Conservation (phyloP, 2,329 filamentous ascomycete species). For the Fusarium praegraminearum region DNA sequence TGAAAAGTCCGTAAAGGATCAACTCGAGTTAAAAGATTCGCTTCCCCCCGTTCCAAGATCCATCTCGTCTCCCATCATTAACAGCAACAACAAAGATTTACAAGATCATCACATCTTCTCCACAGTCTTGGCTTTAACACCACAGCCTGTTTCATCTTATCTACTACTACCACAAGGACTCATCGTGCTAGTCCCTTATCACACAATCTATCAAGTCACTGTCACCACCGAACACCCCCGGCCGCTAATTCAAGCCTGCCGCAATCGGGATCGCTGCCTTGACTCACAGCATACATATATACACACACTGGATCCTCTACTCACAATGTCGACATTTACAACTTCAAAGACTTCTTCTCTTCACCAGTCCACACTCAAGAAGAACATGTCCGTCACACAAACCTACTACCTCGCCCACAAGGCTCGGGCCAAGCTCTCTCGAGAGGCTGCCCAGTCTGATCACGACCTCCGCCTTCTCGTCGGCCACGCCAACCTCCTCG, state of each 20-base stretch:
- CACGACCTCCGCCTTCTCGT: conserved; percentile 96
- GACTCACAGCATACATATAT: conserved; percentile 45
- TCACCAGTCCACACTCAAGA: conserved; percentile 63
- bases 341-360: conserved; percentile 48
- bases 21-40: conserved; percentile 47
- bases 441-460: conserved; percentile 88
- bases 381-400: conserved; percentile 97
- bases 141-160: conserved; percentile 9
- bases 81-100: conserved; percentile 30
- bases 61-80: conserved; percentile 20
- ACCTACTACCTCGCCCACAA: conserved; percentile 99
- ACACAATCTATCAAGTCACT: conserved; percentile 48
- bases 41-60: conserved; percentile 34
- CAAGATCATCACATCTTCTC: conserved; percentile 29
- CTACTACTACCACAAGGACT: conserved; percentile 9
- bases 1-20: conserved; percentile 43
- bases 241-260: conserved; percentile 46
- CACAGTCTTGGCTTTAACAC: conserved; percentile 5
- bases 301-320: conserved; percentile 38
- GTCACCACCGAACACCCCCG: conserved; percentile 50
- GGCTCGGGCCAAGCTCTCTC: conserved; percentile 94
- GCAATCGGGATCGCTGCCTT: conserved; percentile 50
- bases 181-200: conserved; percentile 41
- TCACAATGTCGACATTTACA: conserved; percentile 51
- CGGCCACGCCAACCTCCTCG: conserved; percentile 97